These are phyloP conservation scores for Talaromyces sp. DNA, from an alignment of 2,329 filamentous ascomycete genomes.

Conservation along the genomic window DNA sequence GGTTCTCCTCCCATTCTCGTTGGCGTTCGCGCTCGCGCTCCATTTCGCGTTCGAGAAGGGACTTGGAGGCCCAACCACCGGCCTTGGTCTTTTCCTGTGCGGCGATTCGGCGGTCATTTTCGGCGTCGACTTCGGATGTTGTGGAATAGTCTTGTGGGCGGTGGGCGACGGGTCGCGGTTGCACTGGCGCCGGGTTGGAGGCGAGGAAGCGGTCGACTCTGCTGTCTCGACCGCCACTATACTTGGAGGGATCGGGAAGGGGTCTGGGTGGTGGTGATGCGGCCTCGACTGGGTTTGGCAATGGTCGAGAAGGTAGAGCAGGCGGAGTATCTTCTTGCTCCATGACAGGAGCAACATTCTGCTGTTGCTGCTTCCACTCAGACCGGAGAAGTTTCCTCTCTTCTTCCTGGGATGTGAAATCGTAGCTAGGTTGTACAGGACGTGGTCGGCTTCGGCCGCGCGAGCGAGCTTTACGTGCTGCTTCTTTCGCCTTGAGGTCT, in stretches of 20 bases:
- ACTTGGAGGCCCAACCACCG: slow-evolving; percentile 62
- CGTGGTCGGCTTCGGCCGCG: slow-evolving; percentile 33
- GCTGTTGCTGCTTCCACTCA: slow-evolving; percentile 52
- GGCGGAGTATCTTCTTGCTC: slow-evolving; percentile 24
- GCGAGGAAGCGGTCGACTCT: slow-evolving; percentile 58
- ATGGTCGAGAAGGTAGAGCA: slow-evolving; percentile 27
- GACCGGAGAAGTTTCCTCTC: slow-evolving; percentile 60
- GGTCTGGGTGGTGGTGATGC: slow-evolving; percentile 32
- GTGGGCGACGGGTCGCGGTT: slow-evolving; percentile 39
- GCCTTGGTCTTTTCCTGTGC: slow-evolving; percentile 59
- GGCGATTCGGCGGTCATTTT: slow-evolving; percentile 55
- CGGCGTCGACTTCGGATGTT: slow-evolving; percentile 56
- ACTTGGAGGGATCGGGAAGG: slow-evolving; percentile 49
- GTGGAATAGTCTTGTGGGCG: slow-evolving; percentile 49
- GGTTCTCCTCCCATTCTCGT: slow-evolving; percentile 63
- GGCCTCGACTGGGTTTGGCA: slow-evolving; percentile 25
- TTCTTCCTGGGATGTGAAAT: slow-evolving; percentile 59
- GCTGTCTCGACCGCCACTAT: slow-evolving; percentile 34
- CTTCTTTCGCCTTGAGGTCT: slow-evolving; percentile 40
- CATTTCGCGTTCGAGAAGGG: slow-evolving; percentile 65
- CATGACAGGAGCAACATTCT: slow-evolving; percentile 21
- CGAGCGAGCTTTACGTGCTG: slow-evolving; percentile 28
- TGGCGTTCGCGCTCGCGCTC: slow-evolving; percentile 65
- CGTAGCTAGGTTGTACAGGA: slow-evolving; percentile 46
- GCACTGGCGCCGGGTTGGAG: slow-evolving; percentile 52